Evolutionary conservation across 345 rosid genomes (phyloP).

Genomic region (Durio zibethinus): DNA sequence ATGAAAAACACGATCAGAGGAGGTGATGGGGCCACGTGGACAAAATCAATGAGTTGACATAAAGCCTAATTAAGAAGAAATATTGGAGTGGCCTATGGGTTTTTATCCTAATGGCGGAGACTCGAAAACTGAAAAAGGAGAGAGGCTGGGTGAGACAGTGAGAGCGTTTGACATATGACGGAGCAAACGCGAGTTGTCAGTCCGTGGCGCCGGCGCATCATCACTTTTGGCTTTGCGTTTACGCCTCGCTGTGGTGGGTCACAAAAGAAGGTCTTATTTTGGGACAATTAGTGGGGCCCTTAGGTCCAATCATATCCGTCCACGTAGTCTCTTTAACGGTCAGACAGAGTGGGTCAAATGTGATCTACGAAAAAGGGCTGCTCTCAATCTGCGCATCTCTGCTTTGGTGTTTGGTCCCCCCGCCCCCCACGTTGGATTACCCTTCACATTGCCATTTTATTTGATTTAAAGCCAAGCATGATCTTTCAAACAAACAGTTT

Average conservation of each 20-base stretch:
- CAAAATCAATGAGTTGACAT: not conserved
- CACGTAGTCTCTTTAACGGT: not conserved
- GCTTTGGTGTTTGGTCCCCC: not conserved
- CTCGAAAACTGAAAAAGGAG: not conserved
- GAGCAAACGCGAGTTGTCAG: not conserved
- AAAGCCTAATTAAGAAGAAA: not conserved
- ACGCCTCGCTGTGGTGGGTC: not conserved
- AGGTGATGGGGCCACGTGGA: not conserved
- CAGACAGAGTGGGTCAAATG: not conserved
- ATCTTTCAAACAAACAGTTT: not conserved
- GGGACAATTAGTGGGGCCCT: not conserved
- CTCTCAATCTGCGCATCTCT: not conserved
- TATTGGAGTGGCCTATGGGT: not conserved
- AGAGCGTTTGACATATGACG: not conserved
- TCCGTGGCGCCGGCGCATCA: not conserved
- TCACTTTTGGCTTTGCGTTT: not conserved
- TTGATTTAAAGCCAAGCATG: not conserved
- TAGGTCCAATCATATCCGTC: not conserved
- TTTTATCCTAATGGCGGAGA: not conserved
- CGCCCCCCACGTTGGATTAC: no score
- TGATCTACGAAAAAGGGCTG: not conserved
- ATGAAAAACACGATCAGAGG: not conserved
- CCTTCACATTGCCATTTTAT: no score
- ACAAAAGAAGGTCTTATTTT: not conserved
- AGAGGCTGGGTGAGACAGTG: not conserved